Evolutionary conservation across 2,329 filamentous ascomycete genomes (phyloP), one percentile per base, ranked within the genome.

Genomic region (Trichoderma atroviride): DNA sequence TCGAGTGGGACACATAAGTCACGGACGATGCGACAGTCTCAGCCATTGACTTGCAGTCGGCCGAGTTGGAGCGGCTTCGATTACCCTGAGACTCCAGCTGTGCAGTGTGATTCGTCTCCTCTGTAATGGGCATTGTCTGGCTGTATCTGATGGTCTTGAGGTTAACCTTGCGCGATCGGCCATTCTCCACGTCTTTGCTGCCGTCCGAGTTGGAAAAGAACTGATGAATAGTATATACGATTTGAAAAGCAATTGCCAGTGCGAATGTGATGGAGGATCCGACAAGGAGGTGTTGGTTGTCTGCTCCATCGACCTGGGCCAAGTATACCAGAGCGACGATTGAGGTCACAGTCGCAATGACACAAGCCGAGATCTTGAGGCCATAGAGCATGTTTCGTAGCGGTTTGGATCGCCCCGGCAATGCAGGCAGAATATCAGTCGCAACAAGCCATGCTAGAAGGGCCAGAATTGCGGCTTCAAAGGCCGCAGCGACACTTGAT

Each of bases 101-200:
- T 6, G 55, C 64, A 13, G 58, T 59, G 40, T 55, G 40, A 13
- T 22, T 52, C 11, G 74, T 70, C 24, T 78, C 77, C 11, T 76
- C 75, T 47, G 76, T 74, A 3, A 74, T 75, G 10, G 80, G 79
- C 35, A 77, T 76, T 0, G 85, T 84, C 71, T 82, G 78, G 74
- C 83, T 81, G 74, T 88, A 88, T 2, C 82, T 84, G 24, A 88
- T 81, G 5, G 85, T 80, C 76, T 88, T 88, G 73, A 87, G 77
- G n/a, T 81, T 74, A 57, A 71, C 72, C 22, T 63, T 69, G 33
- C 62, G 70, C 47, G 59, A 53, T 27, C 40, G 65, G 69, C 60
- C 68, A 64, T 22, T 47, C 60, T 74, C 71, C 11, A 68, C 69
- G 16, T 80, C 78, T 10, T 78, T 76, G 35, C 76, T 75, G 37